phyloP scores from a whole-genome alignment of 495 filamentous ascomycete species.

The Penicillium steckii region DNA sequence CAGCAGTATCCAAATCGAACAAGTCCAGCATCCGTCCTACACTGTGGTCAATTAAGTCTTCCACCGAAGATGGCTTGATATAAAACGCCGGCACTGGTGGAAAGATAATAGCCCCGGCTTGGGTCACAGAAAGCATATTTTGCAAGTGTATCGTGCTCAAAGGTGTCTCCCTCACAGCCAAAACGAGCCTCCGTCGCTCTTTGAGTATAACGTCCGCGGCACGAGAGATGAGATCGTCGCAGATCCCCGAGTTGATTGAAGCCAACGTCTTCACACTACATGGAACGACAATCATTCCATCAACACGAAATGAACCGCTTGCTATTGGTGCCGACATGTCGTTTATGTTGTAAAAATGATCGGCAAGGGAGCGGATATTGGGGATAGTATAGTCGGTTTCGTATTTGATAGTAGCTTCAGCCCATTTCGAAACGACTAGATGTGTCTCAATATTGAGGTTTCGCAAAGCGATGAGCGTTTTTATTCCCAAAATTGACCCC shows the following conservation, averaged over 20 bases:
- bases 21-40: constrained; percentile 46
- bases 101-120: constrained; percentile 39
- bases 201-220: constrained; percentile 49
- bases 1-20: constrained; percentile 42
- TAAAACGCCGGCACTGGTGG: constrained; percentile 47
- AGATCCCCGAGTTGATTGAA: constrained; percentile 21
- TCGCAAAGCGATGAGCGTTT: constrained; percentile 34
- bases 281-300: constrained; percentile 42
- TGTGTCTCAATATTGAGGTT: constrained; percentile 42
- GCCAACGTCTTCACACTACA: constrained; percentile 45
- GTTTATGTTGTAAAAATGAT: constrained; percentile 37
- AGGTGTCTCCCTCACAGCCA: constrained; percentile 45
- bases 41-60: constrained; percentile 43
- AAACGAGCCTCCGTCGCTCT: constrained; percentile 39
- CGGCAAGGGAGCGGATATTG: constrained; percentile 35
- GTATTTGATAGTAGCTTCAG: constrained; percentile 43
- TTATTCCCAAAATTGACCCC: constrained; percentile 38
- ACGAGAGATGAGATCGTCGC: constrained; percentile 46
- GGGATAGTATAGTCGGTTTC: constrained; percentile 38
- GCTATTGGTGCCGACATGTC: constrained; percentile 37
- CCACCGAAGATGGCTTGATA: constrained; percentile 29
- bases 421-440: constrained; percentile 45
- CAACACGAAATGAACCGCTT: constrained; percentile 35
- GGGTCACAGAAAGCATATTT: constrained; percentile 43
- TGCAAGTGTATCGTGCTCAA: constrained; percentile 45